These are phyloP conservation scores for Zarea fungicola DNA, from an alignment of 2,329 filamentous ascomycete species.

Conservation along the genomic window DNA sequence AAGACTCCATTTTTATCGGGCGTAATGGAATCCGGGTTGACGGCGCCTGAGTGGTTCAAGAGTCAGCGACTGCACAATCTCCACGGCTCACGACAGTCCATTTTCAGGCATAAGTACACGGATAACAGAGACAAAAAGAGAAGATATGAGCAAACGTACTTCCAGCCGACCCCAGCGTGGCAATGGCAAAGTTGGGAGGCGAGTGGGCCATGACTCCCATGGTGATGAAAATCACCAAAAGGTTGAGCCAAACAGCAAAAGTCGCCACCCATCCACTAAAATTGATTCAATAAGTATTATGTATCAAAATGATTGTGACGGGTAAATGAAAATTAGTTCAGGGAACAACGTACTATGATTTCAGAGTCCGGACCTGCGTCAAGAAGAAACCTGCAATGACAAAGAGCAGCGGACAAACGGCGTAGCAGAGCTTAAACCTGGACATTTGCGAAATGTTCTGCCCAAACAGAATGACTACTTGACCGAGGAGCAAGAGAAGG, in stretches of 20 bases:
- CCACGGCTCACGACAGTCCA: too few species aligned
- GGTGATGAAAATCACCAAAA: conserved; percentile 49
- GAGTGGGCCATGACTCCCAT: conserved; percentile 48
- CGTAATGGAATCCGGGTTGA: conserved; percentile 24
- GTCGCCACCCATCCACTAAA: conserved; percentile 47
- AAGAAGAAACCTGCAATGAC: conserved; percentile 45
- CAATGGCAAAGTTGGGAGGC: conserved; percentile 41
- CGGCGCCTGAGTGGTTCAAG: conserved; percentile 9
- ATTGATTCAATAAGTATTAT: background rate
- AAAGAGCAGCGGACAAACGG: conserved; percentile 46
- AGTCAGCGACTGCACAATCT: background rate
- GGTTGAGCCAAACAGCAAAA: conserved; percentile 50
- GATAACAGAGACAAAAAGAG: too few species aligned
- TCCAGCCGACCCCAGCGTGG: conserved; percentile 24
- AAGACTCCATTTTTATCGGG: conserved; percentile 26
- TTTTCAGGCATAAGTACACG: too few species aligned
- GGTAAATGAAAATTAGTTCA: background rate
- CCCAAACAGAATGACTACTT: conserved; percentile 49
- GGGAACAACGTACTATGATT: conserved; percentile 30
- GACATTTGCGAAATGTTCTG: conserved; percentile 51
- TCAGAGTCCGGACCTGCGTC: conserved; percentile 51
- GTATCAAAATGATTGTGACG: background rate
- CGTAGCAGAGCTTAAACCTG: conserved; percentile 45
- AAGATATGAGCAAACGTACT: too few species aligned
- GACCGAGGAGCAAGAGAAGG: conserved; percentile 45